Base-by-base conservation (phyloP, 352 stramenopile genomes). In the Globisporangium irregulare region DNA sequence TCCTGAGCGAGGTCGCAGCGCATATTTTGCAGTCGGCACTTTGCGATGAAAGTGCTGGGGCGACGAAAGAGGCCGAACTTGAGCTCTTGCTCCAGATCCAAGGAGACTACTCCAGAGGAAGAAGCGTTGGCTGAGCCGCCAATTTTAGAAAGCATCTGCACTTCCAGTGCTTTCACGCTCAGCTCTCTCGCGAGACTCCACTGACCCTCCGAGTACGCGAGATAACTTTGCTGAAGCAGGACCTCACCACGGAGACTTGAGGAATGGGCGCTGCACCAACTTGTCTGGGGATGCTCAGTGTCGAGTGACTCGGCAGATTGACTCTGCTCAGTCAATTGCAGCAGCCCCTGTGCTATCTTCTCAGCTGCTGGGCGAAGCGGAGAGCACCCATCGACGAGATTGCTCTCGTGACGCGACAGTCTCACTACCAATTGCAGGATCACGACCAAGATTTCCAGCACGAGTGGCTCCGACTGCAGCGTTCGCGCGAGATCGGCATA, bases 51-150 rank as follows among this genome's bases (percentile, higher is more conserved):
- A 2, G 78, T 81, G 43, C 77, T 78, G 27, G 50, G 65, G 56
- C 68, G 72, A 41, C 66, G 38, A 14, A 79, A 66, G 0, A 84
- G 38, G 9, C 73, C 78, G 54, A 71, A 85, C 36, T 76, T 74
- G 15, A 84, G 62, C 34, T 85, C 66, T 25, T 84, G 72, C 24
- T 85, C 78, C 20, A 91, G 55, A 24, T 75, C 57, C 2, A 70
- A 54, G 15, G 60, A 29, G 15, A 66, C 43, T 58, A 54, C 27
- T n/a, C 0, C 8, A 48, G 29, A 20, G 22, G 46, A 62, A 22
- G 53, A 12, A 41, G 9, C 18, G 6, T 5, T 56, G 18, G 10
- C 32, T 38, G 32, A 27, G 18, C 12, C 6, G 18, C 46, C 15
- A 50, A 4, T 4, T 50, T 50, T 50, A 18, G 5, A 43, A 22